Evolutionary conservation across 2,329 filamentous ascomycete species (phyloP).

Genomic region (Fusarium sp.): DNA sequence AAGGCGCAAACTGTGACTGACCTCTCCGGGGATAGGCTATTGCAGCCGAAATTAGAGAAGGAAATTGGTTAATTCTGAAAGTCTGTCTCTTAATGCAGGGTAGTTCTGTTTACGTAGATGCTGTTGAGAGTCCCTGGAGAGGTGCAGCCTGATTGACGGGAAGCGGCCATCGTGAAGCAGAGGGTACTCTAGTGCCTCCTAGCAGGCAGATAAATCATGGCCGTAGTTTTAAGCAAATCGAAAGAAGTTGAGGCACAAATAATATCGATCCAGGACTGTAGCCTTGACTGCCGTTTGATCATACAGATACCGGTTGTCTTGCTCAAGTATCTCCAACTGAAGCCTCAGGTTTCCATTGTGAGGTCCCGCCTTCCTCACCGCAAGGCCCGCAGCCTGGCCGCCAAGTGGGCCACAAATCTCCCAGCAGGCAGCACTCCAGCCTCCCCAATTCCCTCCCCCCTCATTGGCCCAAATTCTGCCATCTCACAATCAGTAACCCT

Average conservation of each 20-base stretch:
- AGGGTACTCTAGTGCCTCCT: too few species aligned
- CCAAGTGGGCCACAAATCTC: slow-evolving; percentile 1
- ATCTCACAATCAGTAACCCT: not conserved
- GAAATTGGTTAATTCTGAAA: not conserved
- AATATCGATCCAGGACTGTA: not conserved
- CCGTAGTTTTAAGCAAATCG: not conserved
- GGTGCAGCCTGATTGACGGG: not conserved
- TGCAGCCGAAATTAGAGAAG: not conserved
- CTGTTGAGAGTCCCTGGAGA: not conserved
- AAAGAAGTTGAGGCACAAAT: not conserved
- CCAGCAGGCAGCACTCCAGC: slow-evolving; percentile 26
- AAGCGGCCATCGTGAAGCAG: not conserved
- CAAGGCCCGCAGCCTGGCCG: not conserved
- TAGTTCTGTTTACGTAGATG: not conserved
- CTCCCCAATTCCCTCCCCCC: not conserved
- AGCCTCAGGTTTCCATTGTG: slow-evolving; percentile 5
- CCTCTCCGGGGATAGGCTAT: not conserved
- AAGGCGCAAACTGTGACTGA: not conserved
- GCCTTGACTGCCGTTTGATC: not conserved
- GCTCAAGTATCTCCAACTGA: not conserved
- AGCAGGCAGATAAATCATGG: not conserved
- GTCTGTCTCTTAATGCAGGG: not conserved
- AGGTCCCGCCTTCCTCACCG: not conserved
- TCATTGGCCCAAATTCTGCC: slow-evolving; percentile 29
- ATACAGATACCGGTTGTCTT: not conserved